Evolutionary conservation across 805 yeast genomes (phyloP), one percentile per base, ranked within the genome.

Genomic region (Wickerhamiella hasegawae): DNA sequence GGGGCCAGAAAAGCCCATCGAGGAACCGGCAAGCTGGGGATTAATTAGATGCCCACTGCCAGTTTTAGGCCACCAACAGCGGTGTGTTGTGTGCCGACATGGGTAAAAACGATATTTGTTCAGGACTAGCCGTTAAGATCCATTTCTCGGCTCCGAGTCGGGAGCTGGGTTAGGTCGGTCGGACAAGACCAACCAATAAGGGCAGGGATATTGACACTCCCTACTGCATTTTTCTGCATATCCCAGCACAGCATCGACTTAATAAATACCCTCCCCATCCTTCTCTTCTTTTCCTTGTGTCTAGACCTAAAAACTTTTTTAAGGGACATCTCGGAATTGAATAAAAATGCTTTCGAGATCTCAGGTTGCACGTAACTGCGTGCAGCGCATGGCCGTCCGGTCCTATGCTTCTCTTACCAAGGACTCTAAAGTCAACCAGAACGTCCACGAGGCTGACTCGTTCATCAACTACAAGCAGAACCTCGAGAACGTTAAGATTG

Each of bases 401-500:
- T 40, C 50, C 33, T 48, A 44, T 40, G 42, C 51, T 11, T 35
- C 42, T 32, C 45, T 70, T 48, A 62, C 70, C 42, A 63, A 66
- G 47, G 85, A 79, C 60, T 76, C 84, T 42, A 74, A 76, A 62
- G 90, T 79, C 39, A 62, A 66, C 59, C 83, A 76, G 65, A 82
- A 80, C 68, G 50, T 68, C 35, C 55, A 55, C 59, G 62, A 57
- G 45, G 40, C 72, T 54, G 73, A 71, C 61, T 80, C 87, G 36
- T 85, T 73, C 70, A 80, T 87, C 60, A 77, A 83, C 60, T 87
- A 87, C 73, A 84, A 84, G 68, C 70, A 81, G 59, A 81, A 85
- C 55, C 62, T 81, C 49, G 94, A 84, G 65, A 83, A 80, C 56
- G 76, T 90, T 47, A 70, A 80, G 52, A 78, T 83, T 50, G 93